phyloP scores from a whole-genome alignment of 352 stramenopile species.

The Pythium insidiosum region DNA sequence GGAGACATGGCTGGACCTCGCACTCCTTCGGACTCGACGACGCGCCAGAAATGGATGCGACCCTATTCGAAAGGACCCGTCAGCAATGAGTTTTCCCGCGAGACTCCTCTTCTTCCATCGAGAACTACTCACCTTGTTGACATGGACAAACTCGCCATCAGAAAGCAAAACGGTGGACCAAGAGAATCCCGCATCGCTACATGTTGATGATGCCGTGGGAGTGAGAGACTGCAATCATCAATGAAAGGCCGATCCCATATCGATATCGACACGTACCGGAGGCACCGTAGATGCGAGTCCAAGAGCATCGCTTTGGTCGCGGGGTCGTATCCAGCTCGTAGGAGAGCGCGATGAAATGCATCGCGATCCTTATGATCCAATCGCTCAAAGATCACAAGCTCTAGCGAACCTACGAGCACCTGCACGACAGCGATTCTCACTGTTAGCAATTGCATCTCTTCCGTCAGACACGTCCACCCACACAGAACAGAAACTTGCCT shows the following conservation, averaged over 20 bases:
- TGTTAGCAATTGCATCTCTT: neutral
- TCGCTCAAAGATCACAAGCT: constrained; percentile 81
- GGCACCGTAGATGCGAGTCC: constrained; percentile 55
- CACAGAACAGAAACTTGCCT: too few species aligned
- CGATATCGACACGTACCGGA: constrained; percentile 24
- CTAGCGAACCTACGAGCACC: constrained; percentile 63
- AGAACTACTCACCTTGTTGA: too few species aligned
- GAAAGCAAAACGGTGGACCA: constrained; percentile 71
- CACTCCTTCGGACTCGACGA: constrained; percentile 38
- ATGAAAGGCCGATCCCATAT: too few species aligned
- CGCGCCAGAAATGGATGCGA: constrained; percentile 77
- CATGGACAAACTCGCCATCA: constrained; percentile 76
- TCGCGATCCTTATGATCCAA: constrained; percentile 52
- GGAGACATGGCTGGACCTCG: constrained; percentile 30
- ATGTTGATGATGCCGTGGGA: neutral
- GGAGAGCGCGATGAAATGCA: constrained; percentile 55
- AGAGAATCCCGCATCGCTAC: constrained; percentile 52
- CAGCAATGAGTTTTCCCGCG: too few species aligned
- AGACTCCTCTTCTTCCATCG: too few species aligned
- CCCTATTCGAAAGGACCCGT: too few species aligned
- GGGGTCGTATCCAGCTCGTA: constrained; percentile 46
- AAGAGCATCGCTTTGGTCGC: constrained; percentile 65
- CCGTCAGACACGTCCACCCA: too few species aligned
- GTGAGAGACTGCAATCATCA: neutral
- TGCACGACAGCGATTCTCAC: too few species aligned